phyloP scores from a whole-genome alignment of 2,329 filamentous ascomycete species.

The Scytalidium lignicola region DNA sequence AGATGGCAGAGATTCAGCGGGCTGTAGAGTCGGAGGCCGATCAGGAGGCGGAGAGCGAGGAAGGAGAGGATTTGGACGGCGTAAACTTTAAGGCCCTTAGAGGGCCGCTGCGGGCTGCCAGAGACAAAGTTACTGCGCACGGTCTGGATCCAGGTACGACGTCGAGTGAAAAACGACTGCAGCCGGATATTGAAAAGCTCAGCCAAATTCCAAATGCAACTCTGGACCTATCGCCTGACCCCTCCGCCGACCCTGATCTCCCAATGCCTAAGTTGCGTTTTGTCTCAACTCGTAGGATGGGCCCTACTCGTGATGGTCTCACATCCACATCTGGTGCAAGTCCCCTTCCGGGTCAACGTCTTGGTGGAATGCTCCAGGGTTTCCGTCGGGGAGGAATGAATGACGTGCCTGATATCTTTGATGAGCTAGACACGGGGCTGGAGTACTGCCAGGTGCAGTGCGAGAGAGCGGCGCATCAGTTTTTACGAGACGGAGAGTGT shows the following conservation, averaged over 20 bases:
- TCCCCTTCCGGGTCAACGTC: not conserved
- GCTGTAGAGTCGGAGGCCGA: conserved; percentile 55
- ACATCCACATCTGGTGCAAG: not conserved
- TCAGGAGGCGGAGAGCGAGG: conserved; percentile 39
- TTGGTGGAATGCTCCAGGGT: conserved; percentile 14
- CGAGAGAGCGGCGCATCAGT: conserved; percentile 83
- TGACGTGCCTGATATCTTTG: conserved; percentile 49
- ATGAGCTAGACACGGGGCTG: conserved; percentile 70
- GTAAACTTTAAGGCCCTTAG: conserved; percentile 3
- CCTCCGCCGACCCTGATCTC: conserved; percentile 21
- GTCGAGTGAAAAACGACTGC: not conserved
- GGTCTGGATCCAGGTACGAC: conserved; percentile 3
- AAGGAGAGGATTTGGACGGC: conserved; percentile 9
- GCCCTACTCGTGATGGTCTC: conserved; percentile 22
- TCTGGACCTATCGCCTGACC: conserved; percentile 8
- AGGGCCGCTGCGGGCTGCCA: conserved; percentile 18
- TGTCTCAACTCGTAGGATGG: conserved; percentile 34
- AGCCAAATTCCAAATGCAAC: conserved; percentile 1
- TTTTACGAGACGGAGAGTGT: conserved; percentile 83
- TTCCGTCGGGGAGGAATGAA: conserved; percentile 16
- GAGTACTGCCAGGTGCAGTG: conserved; percentile 77
- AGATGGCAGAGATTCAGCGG: conserved; percentile 60
- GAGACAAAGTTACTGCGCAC: conserved; percentile 5
- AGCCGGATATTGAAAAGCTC: not conserved
- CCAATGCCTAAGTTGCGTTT: conserved; percentile 31